These are phyloP conservation scores for Mycena filopes DNA, from an alignment of 768 basidiomycete genomes.

Conservation along the genomic window DNA sequence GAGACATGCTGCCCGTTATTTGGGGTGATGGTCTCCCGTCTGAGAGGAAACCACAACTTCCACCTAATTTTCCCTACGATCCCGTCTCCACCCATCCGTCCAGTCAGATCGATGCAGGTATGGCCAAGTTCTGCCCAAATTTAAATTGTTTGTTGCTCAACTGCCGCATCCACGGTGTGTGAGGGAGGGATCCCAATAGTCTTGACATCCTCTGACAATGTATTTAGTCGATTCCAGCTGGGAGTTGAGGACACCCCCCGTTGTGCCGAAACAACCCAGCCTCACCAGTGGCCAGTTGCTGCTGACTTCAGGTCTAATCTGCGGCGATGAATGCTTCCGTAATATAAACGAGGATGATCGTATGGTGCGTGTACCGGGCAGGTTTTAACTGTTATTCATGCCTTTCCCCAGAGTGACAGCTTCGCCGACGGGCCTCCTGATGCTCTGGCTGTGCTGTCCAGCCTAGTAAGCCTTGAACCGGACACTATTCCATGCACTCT, in stretches of 20 bases:
- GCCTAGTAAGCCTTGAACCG: conserved; percentile 54
- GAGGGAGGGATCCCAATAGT: background rate
- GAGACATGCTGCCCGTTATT: background rate
- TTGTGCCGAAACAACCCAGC: conserved; percentile 25
- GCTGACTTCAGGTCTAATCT: background rate
- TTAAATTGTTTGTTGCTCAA: conserved; percentile 10
- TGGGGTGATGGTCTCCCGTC: conserved; percentile 6
- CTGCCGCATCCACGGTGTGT: conserved; percentile 9
- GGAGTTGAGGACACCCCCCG: background rate
- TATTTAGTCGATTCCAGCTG: background rate
- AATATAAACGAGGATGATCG: conserved; percentile 7
- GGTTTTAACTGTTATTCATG: background rate
- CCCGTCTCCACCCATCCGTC: background rate
- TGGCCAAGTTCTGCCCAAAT: conserved; percentile 6
- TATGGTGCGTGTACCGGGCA: conserved; percentile 11
- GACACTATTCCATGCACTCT: conserved; percentile 61
- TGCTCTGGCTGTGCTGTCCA: conserved; percentile 43
- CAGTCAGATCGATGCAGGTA: background rate
- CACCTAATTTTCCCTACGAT: background rate
- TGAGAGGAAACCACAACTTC: background rate
- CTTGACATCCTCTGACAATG: background rate
- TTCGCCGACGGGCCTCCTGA: background rate
- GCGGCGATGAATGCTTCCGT: conserved; percentile 37
- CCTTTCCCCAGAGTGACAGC: background rate
- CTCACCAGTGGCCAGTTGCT: conserved; percentile 26